Base-by-base conservation (phyloP, 768 basidiomycete genomes). In the Coprinopsis strossmayeri region DNA sequence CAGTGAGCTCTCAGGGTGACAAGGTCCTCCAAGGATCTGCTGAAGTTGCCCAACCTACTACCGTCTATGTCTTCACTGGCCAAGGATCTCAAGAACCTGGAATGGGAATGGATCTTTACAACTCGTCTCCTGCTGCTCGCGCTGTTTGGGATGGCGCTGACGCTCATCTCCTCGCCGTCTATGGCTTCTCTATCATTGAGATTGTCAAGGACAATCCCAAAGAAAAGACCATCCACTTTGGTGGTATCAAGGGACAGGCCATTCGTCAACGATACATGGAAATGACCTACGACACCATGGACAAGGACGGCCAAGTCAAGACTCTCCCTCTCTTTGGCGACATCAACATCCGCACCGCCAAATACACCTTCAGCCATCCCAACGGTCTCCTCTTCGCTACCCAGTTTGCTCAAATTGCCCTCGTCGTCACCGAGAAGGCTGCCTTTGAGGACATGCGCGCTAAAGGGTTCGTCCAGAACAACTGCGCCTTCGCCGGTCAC, bases 201-300 rank as follows among this genome's bases (percentile, higher is more conserved):
- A 96, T 99, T 57, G 95, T 99, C 67, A 95, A 94, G 71, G 87
- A 94, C 64, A 97, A 98, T 64, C 94, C 95, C 17, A 96, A 93
- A 76, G 84, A 89, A 67, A 92, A 97, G 74, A 99, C 93, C 0
- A 86, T 99, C 57, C 95, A 99, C 67, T 99, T 99, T 56, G 96
- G 96, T 73, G 96, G 96, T 63, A 90, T 98, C 67, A 97, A 97
- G 70, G 96, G 96, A 34, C 95, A 98, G 64, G 94, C 85, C 2
- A 98, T 98, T 55, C 89, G 96, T 24, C 89, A 94, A 59, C 84
- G 96, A n/a, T 99, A 99, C 70, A 98, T 98, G 91, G 93, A 94
- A 57, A 96, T 99, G 88, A 87, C 89, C 3, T 98, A 97, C 71
- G 94, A 97, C 62, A 84, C 92, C 0, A 87, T 91, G 77, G 95